A percentile compares a stretch with the other conserved stretches of the same genome.
Evolutionary conservation across 176 grass and related monocot species (phyloP).

Genomic region (Lolium perenne): DNA sequence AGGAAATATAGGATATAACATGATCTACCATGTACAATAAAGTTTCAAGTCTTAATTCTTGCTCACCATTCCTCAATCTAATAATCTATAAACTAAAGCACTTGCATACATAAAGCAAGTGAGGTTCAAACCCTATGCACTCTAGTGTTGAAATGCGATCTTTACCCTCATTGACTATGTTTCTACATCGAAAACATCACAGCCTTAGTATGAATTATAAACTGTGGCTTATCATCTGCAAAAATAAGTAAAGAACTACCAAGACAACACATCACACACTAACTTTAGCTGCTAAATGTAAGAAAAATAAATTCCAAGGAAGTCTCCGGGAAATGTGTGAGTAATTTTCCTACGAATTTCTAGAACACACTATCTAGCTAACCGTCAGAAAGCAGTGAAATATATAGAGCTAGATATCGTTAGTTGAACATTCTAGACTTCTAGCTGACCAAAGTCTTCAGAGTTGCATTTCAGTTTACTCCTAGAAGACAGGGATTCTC

Average conservation of each 20-base stretch:
- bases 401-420: background rate
- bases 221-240: background rate
- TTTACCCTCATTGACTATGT: background rate
- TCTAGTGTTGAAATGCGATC: background rate
- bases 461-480: background rate
- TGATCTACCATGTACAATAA: slow-evolving; percentile 8
- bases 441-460: background rate
- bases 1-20: slow-evolving; percentile 4
- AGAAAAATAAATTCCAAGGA: background rate
- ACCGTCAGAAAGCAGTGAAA: background rate
- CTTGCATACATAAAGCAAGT: background rate
- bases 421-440: background rate
- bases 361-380: background rate
- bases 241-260: background rate
- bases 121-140: background rate
- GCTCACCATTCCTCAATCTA: background rate
- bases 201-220: background rate
- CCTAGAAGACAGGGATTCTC: background rate
- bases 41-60: background rate
- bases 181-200: slow-evolving; percentile 14
- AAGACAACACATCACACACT: background rate
- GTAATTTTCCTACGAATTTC: background rate
- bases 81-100: background rate
- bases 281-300: background rate
- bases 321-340: background rate